Conservation (phyloP, 768 basidiomycete genomes). For the Amanita subjunquillea region DNA sequence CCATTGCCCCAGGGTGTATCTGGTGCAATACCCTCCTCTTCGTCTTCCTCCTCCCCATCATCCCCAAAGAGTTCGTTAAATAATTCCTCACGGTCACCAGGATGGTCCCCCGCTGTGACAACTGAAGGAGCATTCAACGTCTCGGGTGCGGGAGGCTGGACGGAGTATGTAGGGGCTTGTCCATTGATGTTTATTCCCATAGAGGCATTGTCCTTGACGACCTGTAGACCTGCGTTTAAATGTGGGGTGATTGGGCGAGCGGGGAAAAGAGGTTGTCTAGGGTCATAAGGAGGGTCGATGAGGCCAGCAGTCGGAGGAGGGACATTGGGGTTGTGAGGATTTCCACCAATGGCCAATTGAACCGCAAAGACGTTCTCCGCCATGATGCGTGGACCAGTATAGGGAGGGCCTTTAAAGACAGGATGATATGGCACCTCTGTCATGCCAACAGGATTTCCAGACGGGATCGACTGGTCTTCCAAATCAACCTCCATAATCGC, state of each 20-base stretch:
- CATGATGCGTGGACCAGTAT: too few relatives aligned
- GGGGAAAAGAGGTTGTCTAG: not conserved
- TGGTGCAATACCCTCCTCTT: not conserved
- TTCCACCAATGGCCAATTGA: too few relatives aligned
- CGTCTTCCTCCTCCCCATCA: not conserved
- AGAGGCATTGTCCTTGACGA: not conserved
- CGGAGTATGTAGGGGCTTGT: not conserved
- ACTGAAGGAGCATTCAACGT: not conserved
- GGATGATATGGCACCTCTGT: too few relatives aligned
- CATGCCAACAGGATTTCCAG: not conserved
- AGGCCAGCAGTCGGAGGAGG: too few relatives aligned
- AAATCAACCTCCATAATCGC: not conserved
- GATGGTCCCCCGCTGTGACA: not conserved
- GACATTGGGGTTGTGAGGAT: too few relatives aligned
- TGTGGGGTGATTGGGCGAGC: not conserved
- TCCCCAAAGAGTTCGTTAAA: not conserved
- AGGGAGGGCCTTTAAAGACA: too few relatives aligned
- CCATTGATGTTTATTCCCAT: not conserved
- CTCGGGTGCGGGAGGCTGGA: not conserved
- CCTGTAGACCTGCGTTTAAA: not conserved
- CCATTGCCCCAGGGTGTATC: not conserved
- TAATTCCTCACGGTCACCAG: not conserved
- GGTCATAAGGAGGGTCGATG: not conserved
- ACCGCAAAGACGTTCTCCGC: too few relatives aligned
- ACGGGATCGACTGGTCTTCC: not conserved